Percentiles rank a stretch among this genome's conserved stretches.
These are phyloP conservation scores for Talaromyces thailandensis DNA, from an alignment of 495 filamentous ascomycete genomes.

Conservation along the genomic window DNA sequence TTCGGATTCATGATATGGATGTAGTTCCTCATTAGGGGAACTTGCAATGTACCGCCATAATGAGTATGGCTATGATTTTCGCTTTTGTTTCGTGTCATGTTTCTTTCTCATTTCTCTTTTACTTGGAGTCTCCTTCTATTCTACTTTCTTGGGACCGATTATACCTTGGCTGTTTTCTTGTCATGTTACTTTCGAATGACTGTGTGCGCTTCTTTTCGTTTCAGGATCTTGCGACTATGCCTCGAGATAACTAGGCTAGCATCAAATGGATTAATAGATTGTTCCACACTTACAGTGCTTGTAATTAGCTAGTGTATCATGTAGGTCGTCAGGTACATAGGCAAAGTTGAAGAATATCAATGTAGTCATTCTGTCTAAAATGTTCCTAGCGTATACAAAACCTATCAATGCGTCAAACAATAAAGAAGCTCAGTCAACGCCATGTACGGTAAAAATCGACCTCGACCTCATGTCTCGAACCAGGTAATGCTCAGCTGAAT, in stretches of 20 bases:
- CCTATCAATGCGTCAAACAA: background rate
- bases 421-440: background rate
- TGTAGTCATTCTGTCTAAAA: background rate
- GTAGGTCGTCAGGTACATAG: background rate
- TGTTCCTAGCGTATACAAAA: background rate
- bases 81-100: background rate
- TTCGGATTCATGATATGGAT: background rate
- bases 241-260: background rate
- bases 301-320: background rate
- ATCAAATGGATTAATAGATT: constrained; percentile 2
- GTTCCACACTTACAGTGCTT: background rate
- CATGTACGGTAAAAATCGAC: background rate
- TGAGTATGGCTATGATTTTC: background rate
- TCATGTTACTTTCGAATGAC: background rate
- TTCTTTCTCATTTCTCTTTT: background rate
- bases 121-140: background rate
- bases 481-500: constrained; percentile 32
- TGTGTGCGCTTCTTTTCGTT: background rate
- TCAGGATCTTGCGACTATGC: background rate
- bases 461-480: constrained; percentile 10
- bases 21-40: background rate
- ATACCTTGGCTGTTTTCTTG: background rate
- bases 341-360: background rate
- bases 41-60: background rate
- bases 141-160: background rate